phyloP scores from a whole-genome alignment of 208 protist genomes.

The Entamoeba histolytica region DNA sequence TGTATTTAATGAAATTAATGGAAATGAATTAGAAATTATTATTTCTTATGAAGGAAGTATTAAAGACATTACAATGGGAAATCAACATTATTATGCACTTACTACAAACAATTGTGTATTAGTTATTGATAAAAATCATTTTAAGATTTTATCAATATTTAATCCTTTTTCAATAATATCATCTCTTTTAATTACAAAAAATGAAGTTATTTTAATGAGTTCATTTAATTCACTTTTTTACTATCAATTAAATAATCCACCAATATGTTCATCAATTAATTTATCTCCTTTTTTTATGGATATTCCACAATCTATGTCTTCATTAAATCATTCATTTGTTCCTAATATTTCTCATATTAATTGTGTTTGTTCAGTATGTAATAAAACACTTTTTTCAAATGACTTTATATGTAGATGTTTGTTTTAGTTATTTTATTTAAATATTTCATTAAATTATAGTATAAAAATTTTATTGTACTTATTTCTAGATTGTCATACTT shows the following conservation, averaged over 20 bases:
- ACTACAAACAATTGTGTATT: background rate
- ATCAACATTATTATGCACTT: background rate
- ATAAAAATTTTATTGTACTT: too few species aligned
- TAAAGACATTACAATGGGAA: background rate
- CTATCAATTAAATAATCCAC: background rate
- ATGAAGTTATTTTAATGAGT: too few species aligned
- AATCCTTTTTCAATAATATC: background rate
- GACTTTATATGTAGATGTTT: too few species aligned
- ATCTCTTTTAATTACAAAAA: background rate
- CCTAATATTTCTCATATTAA: background rate
- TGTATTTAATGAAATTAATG: background rate
- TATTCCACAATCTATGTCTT: background rate
- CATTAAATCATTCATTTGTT: background rate
- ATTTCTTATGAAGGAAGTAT: background rate
- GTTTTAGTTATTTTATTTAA: too few species aligned
- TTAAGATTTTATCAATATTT: background rate
- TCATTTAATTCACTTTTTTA: background rate
- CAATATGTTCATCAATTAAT: background rate
- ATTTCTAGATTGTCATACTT: too few species aligned
- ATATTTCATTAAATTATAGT: too few species aligned
- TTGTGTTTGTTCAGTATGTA: background rate
- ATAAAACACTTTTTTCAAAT: background rate
- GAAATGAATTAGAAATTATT: background rate
- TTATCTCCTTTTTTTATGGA: background rate
- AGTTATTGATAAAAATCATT: background rate